Percentiles rank a stretch among this genome's conserved stretches.
These are phyloP conservation scores for Rugonectria rugulosa DNA, from an alignment of 2,329 filamentous ascomycete genomes.

Conservation along the genomic window DNA sequence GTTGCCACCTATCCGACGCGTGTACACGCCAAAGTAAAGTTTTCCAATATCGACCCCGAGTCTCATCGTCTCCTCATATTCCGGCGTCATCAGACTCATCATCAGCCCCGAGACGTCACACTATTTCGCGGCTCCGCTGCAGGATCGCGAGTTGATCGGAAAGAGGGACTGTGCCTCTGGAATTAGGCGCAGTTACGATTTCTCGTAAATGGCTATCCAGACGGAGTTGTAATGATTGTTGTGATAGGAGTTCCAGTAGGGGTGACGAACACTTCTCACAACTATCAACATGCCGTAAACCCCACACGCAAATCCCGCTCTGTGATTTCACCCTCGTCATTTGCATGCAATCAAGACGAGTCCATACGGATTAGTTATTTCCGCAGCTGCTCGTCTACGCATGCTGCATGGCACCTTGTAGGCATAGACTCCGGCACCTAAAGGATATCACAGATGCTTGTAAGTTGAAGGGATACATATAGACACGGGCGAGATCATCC, in stretches of 20 bases:
- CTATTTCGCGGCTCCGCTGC: conserved; percentile 62
- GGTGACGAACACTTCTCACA: too few relatives aligned
- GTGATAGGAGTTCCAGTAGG: too few relatives aligned
- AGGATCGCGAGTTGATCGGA: conserved; percentile 84
- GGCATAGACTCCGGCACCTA: too few relatives aligned
- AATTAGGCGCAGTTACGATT: too few relatives aligned
- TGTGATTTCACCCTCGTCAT: conserved; percentile 69
- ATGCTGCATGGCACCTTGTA: too few relatives aligned
- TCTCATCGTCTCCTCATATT: conserved; percentile 73
- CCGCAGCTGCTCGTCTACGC: conserved; percentile 70
- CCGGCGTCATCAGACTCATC: conserved; percentile 72
- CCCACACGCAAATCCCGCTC: background rate
- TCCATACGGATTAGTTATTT: too few relatives aligned
- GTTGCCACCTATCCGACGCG: conserved; percentile 84
- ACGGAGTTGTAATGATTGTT: conserved; percentile 87
- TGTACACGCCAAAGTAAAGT: conserved; percentile 83
- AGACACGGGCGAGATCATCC: conserved; percentile 86
- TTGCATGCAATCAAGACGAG: conserved; percentile 66
- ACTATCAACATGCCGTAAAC: conserved; percentile 10
- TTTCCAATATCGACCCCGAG: conserved; percentile 86
- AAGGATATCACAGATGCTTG: conserved; percentile 81
- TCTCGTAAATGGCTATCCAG: too few relatives aligned
- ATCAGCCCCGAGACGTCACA: conserved; percentile 66
- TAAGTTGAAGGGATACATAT: conserved; percentile 91
- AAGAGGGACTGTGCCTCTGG: conserved; percentile 71